Conservation (phyloP, 2,329 filamentous ascomycete genomes). For the Alternaria rosae region DNA sequence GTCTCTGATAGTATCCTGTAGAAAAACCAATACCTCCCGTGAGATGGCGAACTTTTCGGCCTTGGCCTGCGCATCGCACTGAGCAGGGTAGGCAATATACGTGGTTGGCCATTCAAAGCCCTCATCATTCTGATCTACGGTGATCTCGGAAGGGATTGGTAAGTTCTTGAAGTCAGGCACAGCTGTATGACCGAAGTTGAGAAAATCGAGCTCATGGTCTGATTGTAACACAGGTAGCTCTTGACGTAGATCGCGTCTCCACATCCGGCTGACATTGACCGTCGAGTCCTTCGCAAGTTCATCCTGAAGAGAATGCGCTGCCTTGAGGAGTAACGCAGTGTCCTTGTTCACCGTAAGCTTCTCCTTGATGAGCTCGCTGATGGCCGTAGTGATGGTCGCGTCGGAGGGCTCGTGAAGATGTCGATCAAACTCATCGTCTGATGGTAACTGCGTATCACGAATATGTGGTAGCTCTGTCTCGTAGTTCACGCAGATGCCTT, state of each 20-base stretch:
- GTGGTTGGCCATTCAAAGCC: constrained; percentile 51
- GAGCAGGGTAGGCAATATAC: constrained; percentile 39
- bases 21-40: constrained; percentile 42
- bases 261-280: constrained; percentile 17
- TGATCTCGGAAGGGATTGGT: constrained; percentile 43
- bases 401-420: constrained; percentile 31
- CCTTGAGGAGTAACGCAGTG: constrained; percentile 37
- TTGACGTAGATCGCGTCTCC: constrained; percentile 47
- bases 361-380: constrained; percentile 32
- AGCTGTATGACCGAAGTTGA: constrained; percentile 42
- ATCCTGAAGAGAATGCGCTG: constrained; percentile 16
- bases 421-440: constrained; percentile 17
- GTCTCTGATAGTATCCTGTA: constrained; percentile 47
- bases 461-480: constrained; percentile 35
- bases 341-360: constrained; percentile 40
- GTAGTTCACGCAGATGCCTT: constrained; percentile 53
- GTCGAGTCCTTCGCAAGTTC: neutral
- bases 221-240: constrained; percentile 57
- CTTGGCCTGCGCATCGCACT: constrained; percentile 30
- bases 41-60: constrained; percentile 51
- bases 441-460: constrained; percentile 15
- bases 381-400: constrained; percentile 17
- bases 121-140: constrained; percentile 54
- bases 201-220: constrained; percentile 56
- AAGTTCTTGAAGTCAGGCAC: constrained; percentile 39